Evolutionary conservation across 257 asterid genomes (phyloP).

Genomic region (Rubia yunnanensis): DNA sequence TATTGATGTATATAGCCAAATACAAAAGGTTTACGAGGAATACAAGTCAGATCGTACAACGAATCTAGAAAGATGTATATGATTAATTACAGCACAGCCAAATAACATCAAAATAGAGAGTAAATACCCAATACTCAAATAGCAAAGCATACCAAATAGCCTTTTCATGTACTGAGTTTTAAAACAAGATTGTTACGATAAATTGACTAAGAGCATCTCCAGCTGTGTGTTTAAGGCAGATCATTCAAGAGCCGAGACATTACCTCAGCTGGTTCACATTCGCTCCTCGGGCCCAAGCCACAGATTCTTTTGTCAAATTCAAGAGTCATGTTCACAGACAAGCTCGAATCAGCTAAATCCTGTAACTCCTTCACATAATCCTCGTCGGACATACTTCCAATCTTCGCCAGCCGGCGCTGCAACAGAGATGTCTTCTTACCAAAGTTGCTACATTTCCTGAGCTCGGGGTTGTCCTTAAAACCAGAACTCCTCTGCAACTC

Average conservation of each 20-base stretch:
- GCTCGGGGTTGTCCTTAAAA: constrained; percentile 18
- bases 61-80: no score
- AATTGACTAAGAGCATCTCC: background rate
- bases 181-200: background rate
- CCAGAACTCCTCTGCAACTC: constrained; percentile 39
- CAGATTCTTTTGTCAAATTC: constrained; percentile 20
- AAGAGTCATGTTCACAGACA: constrained; percentile 7
- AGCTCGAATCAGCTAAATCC: constrained; percentile 20
- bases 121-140: background rate
- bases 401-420: constrained; percentile 48
- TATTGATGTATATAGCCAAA: no score
- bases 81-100: background rate
- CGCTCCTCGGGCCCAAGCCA: constrained; percentile 10
- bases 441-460: constrained; percentile 40
- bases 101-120: background rate
- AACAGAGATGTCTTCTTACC: constrained; percentile 45
- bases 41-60: no score
- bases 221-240: background rate
- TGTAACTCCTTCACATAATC: constrained; percentile 19
- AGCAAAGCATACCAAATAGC: background rate
- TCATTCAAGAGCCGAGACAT: constrained; percentile 4
- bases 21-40: no score
- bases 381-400: constrained; percentile 34
- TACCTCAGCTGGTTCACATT: constrained; percentile 33
- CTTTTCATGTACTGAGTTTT: background rate